Base-by-base conservation (phyloP, 1,139 yeast species). In the Pichiaceae sp. region DNA sequence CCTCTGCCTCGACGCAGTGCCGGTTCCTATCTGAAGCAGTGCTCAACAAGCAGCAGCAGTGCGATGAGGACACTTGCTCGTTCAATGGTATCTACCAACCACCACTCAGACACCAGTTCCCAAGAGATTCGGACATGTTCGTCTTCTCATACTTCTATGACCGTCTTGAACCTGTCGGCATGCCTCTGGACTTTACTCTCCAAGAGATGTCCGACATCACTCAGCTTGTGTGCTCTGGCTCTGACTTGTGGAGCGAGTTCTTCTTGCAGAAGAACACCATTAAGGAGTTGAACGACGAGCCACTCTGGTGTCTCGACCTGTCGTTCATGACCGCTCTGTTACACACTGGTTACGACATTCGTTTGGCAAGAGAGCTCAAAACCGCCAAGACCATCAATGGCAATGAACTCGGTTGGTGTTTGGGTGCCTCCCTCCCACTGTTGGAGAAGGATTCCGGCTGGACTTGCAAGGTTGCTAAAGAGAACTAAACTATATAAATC, bases 61-160 rank as follows among this genome's bases (percentile, higher is more conserved):
- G 99, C 67, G 57, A 65, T 2, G 55, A 68, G 31, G 73, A 75
- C 43, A 95, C 98, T 36, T 91, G 99, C 62, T 85, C 97, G 2
- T 91, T 91, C 71, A 86, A 89, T 54, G 98, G 99, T 52, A 81
- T 87, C 37, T 94, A 91, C 58, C 98, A 91, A 65, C 99, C 99
- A 5, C 81, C 95, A 3, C 68, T 91, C 49, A 75, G 77, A 33
- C 76, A 70, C 46, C 75, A 94, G 12, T 89, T 91, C 69, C 70
- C 74, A 39, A 68, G 66, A 37, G 61, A 75, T 32, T 72, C 76
- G 30, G 96, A 89, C 52, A 72, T 91, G 73, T 91, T 70, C 60
- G 78, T 89, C 28, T 87, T 93, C 62, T 89, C 97, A 11, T 91
- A 77, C 68, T 91, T 91, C 64, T 91, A 87, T 62, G 99, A 91